Evolutionary conservation across 2,329 filamentous ascomycete genomes (phyloP), one percentile per base, ranked within the genome.

Genomic region (Ceratocystis harringtonii): DNA sequence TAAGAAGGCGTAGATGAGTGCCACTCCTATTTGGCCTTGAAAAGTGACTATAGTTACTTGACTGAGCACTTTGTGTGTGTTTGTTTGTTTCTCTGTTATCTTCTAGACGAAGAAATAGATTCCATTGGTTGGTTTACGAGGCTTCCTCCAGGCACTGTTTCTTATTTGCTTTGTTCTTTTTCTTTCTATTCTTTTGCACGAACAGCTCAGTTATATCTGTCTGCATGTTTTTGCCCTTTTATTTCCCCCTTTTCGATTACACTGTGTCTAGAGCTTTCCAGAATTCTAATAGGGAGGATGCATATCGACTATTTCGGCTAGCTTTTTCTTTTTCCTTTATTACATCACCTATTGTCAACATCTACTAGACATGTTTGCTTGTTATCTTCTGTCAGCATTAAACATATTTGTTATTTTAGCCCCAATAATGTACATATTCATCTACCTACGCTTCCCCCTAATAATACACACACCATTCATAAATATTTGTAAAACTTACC

Each of bases 51-150:
- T 12, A 12, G 36, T 41, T 10, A 12, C 4, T 41, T n/a, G 55
- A 25, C 28, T 0, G n/a, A 5, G 41, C 45, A 28, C 22, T 48
- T 15, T 32, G 28, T 19, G 1, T 25, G 25, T 62, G 19, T 3
- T 8, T 36, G 25, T 50, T 25, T 32, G 28, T 41, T 55, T 58
- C 17, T 36, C 5, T 58, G 6, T 30, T 15, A 58, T 58, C 55
- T 32, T 57, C 28, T 58, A 58, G 55, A 58, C 15, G 55, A 36
- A 62, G 60, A 62, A 10, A 25, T 43, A 62, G 36, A 43, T 44
- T 43, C 36, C 17, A 62, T 15, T 62, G 22, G 60, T 45, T 43
- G 60, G 44, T 62, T 58, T 58, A 15, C 28, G 55, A 58, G 55
- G 28, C 28, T 25, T 58, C 36, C 48, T 41, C 22, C 62, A 64